These are phyloP conservation scores for Aeschynomene evenia DNA, from an alignment of 306 rosid species.

Conservation along the genomic window DNA sequence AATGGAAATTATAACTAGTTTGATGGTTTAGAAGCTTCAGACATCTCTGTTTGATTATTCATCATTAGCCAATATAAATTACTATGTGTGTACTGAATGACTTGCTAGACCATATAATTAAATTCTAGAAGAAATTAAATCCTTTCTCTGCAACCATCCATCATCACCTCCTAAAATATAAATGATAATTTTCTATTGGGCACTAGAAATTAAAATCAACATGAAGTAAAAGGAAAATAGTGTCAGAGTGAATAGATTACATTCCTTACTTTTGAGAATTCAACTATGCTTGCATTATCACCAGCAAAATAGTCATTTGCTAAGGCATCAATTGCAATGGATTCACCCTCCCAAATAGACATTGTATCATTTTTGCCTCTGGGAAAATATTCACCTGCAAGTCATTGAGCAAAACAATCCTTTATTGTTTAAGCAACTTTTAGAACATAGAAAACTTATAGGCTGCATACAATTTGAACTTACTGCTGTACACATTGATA, in stretches of 20 bases:
- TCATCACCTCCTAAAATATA: background rate
- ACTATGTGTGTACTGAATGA: background rate
- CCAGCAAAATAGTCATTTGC: conserved; percentile 85
- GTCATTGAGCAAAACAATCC: conserved; percentile 7
- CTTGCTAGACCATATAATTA: background rate
- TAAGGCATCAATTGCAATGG: conserved; percentile 64
- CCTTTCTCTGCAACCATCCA: background rate
- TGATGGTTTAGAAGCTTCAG: background rate
- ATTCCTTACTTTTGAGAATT: conserved; percentile 62
- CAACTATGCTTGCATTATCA: conserved; percentile 56
- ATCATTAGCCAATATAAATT: background rate
- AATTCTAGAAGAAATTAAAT: background rate
- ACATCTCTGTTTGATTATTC: background rate
- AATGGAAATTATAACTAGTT: background rate
- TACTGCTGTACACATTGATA: conserved; percentile 76
- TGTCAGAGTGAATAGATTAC: background rate
- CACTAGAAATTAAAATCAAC: conserved; percentile 9
- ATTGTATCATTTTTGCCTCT: conserved; percentile 59
- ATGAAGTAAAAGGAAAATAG: background rate
- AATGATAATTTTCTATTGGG: conserved; percentile 10
- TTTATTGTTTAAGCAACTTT: background rate
- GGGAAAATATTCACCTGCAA: conserved; percentile 79
- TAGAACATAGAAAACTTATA: background rate
- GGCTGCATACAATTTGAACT: conserved; percentile 32
- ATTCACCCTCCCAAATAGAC: conserved; percentile 80